These are phyloP conservation scores for Singerocomus inundabilis DNA, from an alignment of 1,284 basidiomycete species.

Conservation along the genomic window DNA sequence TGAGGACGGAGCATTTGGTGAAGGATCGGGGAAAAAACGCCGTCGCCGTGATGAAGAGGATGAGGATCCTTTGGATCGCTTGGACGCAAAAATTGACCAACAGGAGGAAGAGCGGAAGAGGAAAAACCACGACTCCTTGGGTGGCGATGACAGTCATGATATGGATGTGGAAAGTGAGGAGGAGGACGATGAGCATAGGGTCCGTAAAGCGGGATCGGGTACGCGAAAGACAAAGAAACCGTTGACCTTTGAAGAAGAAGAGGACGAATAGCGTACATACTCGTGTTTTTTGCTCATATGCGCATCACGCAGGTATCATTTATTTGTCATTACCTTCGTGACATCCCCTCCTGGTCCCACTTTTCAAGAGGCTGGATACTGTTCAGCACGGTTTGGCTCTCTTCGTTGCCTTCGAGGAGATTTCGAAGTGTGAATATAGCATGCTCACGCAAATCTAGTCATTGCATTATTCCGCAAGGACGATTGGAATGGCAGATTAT, in stretches of 20 bases:
- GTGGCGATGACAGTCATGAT: slow-evolving; percentile 42
- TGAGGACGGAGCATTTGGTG: slow-evolving; percentile 51
- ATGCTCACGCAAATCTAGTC: slow-evolving; percentile 82
- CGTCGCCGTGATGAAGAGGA: slow-evolving; percentile 45
- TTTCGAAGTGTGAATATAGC: slow-evolving; percentile 82
- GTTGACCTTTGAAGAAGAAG: slow-evolving; percentile 59
- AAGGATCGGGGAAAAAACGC: slow-evolving; percentile 35
- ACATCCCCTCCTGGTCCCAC: slow-evolving; percentile 59
- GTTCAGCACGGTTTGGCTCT: slow-evolving; percentile 78
- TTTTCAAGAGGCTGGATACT: slow-evolving; percentile 61
- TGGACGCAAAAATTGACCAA: slow-evolving; percentile 60
- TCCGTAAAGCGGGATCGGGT: slow-evolving; percentile 49
- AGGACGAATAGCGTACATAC: slow-evolving; percentile 35
- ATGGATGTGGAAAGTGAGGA: slow-evolving; percentile 81
- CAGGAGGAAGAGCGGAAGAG: slow-evolving; percentile 46
- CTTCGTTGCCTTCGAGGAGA: slow-evolving; percentile 69
- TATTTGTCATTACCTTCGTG: slow-evolving; percentile 32
- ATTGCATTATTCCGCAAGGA: slow-evolving; percentile 7
- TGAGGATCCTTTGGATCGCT: slow-evolving; percentile 61
- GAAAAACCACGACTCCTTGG: slow-evolving; percentile 20
- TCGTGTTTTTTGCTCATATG: not conserved
- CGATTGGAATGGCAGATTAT: not conserved
- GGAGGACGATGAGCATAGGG: slow-evolving; percentile 59
- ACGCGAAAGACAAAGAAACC: slow-evolving; percentile 52
- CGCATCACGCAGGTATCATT: not conserved